Percentiles rank a stretch among this genome's conserved stretches.
phyloP scores from a whole-genome alignment of 257 asterid genomes.

The Solanum piurae region DNA sequence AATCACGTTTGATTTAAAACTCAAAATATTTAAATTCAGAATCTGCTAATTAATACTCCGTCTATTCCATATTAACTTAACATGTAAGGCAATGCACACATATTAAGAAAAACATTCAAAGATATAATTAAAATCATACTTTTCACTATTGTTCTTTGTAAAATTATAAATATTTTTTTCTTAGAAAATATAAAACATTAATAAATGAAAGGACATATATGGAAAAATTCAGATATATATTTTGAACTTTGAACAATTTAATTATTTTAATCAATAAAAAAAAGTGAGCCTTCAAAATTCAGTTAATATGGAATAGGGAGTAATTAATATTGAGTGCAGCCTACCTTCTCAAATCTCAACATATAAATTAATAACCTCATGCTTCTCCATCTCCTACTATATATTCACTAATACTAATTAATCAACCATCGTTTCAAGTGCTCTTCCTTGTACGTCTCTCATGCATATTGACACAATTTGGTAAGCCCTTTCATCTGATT shows the following conservation, averaged over 20 bases:
- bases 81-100: background rate
- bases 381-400: background rate
- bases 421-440: background rate
- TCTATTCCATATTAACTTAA: too few species aligned
- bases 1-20: background rate
- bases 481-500: background rate
- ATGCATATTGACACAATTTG: background rate
- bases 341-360: background rate
- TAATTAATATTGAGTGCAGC: background rate
- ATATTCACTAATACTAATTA: background rate
- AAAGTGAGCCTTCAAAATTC: fast-evolving
- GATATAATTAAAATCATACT: too few species aligned
- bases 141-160: too few species aligned
- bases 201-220: too few species aligned
- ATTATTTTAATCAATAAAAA: background rate
- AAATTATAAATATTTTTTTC: too few species aligned
- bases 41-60: background rate
- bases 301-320: background rate
- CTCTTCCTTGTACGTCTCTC: background rate
- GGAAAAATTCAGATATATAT: background rate
- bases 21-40: background rate
- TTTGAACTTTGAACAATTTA: too few species aligned
- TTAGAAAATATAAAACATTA: too few species aligned
- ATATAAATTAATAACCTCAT: background rate
- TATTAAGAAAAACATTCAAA: too few species aligned